Evolutionary conservation across 2,329 filamentous ascomycete species (phyloP).

Genomic region (Phaeosphaeria sp.): DNA sequence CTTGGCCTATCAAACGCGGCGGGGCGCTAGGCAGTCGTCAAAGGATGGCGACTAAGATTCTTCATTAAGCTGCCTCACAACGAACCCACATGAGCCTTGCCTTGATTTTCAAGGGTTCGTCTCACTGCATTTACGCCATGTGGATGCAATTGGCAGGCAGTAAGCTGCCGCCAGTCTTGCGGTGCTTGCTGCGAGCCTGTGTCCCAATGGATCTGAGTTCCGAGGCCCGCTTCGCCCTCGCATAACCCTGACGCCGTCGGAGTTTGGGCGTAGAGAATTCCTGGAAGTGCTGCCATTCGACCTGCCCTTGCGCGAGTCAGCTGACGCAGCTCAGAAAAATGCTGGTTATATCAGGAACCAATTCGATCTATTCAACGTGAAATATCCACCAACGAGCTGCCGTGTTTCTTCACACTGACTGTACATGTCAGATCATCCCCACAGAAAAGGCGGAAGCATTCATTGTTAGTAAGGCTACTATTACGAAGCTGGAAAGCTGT

Average conservation of each 20-base stretch:
- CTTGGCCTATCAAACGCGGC: conserved; percentile 1
- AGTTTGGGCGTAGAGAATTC: neutral
- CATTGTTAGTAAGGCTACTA: neutral
- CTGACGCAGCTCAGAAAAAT: neutral
- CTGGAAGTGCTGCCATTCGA: neutral
- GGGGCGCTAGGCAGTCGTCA: conserved; percentile 2
- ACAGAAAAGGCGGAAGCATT: neutral
- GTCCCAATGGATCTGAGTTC: neutral
- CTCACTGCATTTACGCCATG: neutral
- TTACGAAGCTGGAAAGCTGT: neutral
- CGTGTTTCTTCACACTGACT: neutral
- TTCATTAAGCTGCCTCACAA: neutral
- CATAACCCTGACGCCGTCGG: neutral
- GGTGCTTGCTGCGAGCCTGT: neutral
- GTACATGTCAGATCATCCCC: neutral
- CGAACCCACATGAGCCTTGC: neutral
- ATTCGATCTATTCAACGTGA: neutral
- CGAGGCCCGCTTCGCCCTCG: neutral
- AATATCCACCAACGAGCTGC: neutral
- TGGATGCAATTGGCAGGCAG: neutral
- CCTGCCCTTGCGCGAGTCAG: neutral
- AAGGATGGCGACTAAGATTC: neutral
- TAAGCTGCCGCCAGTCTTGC: neutral
- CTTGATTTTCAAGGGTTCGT: neutral
- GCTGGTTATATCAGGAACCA: neutral